Conservation (phyloP, 176 grass and related monocot genomes). For the Triticum turgidum region DNA sequence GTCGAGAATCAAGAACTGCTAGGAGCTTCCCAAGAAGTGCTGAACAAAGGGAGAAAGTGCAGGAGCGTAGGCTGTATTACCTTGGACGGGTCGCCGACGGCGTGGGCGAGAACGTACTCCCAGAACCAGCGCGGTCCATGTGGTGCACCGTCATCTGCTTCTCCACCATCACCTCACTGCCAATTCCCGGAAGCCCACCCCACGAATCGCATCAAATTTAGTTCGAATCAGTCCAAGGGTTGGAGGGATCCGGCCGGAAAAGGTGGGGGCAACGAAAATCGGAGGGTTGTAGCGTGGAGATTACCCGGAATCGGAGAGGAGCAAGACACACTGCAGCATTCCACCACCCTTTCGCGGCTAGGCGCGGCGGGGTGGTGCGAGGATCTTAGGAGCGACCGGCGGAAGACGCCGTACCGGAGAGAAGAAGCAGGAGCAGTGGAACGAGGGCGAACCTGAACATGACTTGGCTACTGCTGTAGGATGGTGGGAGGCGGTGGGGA, state of each 20-base stretch:
- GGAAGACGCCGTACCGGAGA: not conserved
- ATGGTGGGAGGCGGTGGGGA: too few relatives aligned
- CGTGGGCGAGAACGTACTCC: constrained; percentile 68
- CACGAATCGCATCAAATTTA: constrained; percentile 5
- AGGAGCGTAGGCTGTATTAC: constrained; percentile 19
- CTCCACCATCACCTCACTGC: constrained; percentile 95
- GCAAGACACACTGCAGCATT: constrained; percentile 84
- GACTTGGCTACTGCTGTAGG: not conserved
- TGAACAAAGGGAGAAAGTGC: too few relatives aligned
- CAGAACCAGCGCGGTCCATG: constrained; percentile 94
- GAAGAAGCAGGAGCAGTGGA: not conserved
- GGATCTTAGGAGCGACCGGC: not conserved
- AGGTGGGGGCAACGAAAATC: not conserved
- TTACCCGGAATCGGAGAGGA: constrained; percentile 91
- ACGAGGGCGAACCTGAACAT: not conserved
- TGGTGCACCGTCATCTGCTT: constrained; percentile 84
- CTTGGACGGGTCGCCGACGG: constrained; percentile 65
- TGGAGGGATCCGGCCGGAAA: constrained; percentile 6
- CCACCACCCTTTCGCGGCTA: not conserved
- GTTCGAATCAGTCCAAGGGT: not conserved
- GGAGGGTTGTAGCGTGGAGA: not conserved
- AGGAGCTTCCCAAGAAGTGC: too few relatives aligned
- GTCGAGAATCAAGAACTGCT: too few relatives aligned
- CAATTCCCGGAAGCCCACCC: not conserved
- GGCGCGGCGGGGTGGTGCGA: not conserved